A percentile compares a stretch with the other conserved stretches of the same genome.
phyloP scores from a whole-genome alignment of 2,329 filamentous ascomycete genomes.

The Talaromyces rugulosus region DNA sequence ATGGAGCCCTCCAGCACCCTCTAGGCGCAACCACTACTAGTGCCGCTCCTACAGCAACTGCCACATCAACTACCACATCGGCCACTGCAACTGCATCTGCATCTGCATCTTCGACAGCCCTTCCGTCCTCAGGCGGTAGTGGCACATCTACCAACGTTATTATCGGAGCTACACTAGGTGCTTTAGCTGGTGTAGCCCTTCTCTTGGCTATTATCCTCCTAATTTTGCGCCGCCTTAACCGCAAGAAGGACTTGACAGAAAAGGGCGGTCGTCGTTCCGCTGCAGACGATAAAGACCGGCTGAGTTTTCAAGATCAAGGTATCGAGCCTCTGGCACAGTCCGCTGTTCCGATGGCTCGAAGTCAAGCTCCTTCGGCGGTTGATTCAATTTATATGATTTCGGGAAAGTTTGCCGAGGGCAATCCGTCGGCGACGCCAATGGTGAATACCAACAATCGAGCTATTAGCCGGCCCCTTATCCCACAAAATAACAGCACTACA shows the following conservation, averaged over 20 bases:
- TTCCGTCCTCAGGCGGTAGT: constrained; percentile 21
- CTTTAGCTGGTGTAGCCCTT: constrained; percentile 68
- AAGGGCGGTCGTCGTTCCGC: constrained; percentile 43
- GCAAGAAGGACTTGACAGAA: constrained; percentile 46
- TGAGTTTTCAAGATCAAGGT: constrained; percentile 43
- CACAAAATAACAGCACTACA: constrained; percentile 24
- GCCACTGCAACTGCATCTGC: constrained; percentile 24
- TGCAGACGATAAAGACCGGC: constrained; percentile 54
- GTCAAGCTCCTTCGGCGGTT: constrained; percentile 34
- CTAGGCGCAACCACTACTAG: constrained; percentile 17
- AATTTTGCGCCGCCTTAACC: constrained; percentile 58
- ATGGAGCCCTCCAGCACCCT: constrained; percentile 3
- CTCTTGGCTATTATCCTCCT: constrained; percentile 70
- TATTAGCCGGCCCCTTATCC: constrained; percentile 4
- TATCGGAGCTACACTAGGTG: constrained; percentile 75
- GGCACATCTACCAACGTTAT: constrained; percentile 51
- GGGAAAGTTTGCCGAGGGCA: constrained; percentile 22
- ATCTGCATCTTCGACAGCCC: constrained; percentile 25
- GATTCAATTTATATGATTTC: constrained; percentile 40
- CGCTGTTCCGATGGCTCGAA: constrained; percentile 43
- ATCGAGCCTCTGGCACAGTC: constrained; percentile 39
- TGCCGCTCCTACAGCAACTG: constrained; percentile 25
- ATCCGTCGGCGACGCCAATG: constrained; percentile 29
- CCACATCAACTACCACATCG: constrained; percentile 21
- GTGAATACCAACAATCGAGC: neutral